phyloP scores from a whole-genome alignment of 495 filamentous ascomycete species.

The Emericellopsis terricola region DNA sequence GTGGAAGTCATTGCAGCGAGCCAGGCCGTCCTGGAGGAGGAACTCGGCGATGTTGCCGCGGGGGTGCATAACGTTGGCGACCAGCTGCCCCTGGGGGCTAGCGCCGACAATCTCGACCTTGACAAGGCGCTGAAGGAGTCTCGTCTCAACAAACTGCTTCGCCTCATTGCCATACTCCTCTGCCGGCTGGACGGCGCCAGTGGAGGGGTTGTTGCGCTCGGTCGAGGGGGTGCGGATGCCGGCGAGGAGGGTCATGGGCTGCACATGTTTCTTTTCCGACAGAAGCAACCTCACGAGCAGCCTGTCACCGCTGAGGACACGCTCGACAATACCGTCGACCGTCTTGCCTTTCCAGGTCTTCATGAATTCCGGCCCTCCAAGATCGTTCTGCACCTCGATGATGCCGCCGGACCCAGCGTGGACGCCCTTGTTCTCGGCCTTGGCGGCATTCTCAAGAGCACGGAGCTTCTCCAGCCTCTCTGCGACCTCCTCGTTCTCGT shows the following conservation, averaged over 20 bases:
- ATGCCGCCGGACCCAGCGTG: constrained; percentile 42
- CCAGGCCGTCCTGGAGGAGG: constrained; percentile 71
- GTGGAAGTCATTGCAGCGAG: constrained; percentile 85
- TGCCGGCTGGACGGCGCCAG: constrained; percentile 61
- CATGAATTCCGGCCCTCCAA: constrained; percentile 56
- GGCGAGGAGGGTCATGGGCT: constrained; percentile 69
- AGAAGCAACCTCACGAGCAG: constrained; percentile 68
- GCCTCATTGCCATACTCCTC: constrained; percentile 83
- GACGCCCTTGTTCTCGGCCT: constrained; percentile 55
- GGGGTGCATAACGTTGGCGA: constrained; percentile 68
- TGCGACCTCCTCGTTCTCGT: constrained; percentile 58
- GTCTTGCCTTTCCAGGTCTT: constrained; percentile 60
- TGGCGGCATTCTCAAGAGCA: constrained; percentile 63
- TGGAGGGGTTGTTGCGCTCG: constrained; percentile 54
- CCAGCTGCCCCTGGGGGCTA: constrained; percentile 69
- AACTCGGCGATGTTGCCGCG: constrained; percentile 82
- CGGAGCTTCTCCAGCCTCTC: constrained; percentile 58
- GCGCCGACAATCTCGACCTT: constrained; percentile 65
- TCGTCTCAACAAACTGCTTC: constrained; percentile 63
- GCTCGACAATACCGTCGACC: constrained; percentile 63
- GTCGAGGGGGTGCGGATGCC: constrained; percentile 77
- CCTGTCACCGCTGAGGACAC: constrained; percentile 78
- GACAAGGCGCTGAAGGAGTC: constrained; percentile 73
- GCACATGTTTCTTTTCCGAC: constrained; percentile 58
- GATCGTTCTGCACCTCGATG: constrained; percentile 64